Evolutionary conservation across 441 rosid species (phyloP).

Genomic region (Populus trichocarpa): DNA sequence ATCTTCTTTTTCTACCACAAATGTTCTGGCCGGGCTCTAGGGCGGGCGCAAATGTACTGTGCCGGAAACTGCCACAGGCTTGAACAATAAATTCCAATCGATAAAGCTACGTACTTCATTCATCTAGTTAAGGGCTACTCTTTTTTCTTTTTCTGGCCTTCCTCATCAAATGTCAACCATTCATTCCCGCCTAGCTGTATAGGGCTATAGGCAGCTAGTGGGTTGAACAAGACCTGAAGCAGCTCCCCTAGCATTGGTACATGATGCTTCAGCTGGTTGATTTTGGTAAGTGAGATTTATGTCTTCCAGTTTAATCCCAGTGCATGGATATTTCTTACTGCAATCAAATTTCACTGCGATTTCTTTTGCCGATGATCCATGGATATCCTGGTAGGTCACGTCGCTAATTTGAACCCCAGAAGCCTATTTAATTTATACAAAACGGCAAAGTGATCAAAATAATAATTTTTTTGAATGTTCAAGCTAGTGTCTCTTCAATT

Average conservation of each 20-base stretch:
- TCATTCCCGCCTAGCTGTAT: too few relatives aligned
- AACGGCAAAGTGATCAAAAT: background rate
- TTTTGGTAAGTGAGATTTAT: conserved; percentile 43
- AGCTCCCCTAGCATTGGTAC: conserved; percentile 49
- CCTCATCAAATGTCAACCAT: background rate
- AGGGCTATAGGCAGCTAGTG: conserved; percentile 30
- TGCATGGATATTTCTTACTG: conserved; percentile 41
- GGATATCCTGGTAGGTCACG: conserved; percentile 43
- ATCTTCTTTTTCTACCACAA: too few relatives aligned
- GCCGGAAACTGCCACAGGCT: background rate
- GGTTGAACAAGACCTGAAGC: conserved; percentile 43
- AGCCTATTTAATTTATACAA: conserved; percentile 12
- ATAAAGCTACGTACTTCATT: background rate
- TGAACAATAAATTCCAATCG: background rate
- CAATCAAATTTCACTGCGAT: conserved; percentile 53
- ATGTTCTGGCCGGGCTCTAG: too few relatives aligned
- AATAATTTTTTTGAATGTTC: too few relatives aligned
- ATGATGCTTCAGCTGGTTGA: conserved; percentile 43
- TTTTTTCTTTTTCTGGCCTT: background rate
- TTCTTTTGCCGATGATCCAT: conserved; percentile 45
- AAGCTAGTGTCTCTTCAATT: too few relatives aligned
- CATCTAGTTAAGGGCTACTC: background rate
- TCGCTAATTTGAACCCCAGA: conserved; percentile 58
- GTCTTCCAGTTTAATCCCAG: conserved; percentile 35
- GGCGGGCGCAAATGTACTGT: too few relatives aligned